These are phyloP conservation scores for Calycina herbarum DNA, from an alignment of 2,329 filamentous ascomycete species.

Conservation along the genomic window DNA sequence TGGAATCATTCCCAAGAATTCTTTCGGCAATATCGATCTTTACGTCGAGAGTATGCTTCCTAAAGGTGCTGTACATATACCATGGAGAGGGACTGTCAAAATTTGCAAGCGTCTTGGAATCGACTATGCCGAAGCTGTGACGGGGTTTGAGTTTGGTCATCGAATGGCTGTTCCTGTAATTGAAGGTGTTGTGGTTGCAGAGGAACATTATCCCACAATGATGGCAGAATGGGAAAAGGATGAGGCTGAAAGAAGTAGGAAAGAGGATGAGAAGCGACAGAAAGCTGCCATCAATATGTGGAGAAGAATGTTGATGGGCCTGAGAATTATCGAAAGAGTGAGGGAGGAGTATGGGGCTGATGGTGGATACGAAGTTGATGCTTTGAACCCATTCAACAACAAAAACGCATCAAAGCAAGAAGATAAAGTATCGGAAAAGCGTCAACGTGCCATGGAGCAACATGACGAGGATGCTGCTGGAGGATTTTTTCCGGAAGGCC, in stretches of 20 bases:
- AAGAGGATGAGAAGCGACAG: constrained; percentile 80
- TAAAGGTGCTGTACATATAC: constrained; percentile 78
- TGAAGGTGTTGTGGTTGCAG: constrained; percentile 83
- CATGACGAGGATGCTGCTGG: constrained; percentile 56
- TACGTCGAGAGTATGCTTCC: constrained; percentile 95
- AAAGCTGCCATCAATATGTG: constrained; percentile 74
- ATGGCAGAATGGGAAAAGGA: constrained; percentile 79
- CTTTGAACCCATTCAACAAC: constrained; percentile 55
- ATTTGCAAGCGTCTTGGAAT: constrained; percentile 83
- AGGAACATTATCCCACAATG: constrained; percentile 72
- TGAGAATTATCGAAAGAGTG: constrained; percentile 79
- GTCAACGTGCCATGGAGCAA: constrained; percentile 33
- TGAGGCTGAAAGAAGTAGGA: constrained; percentile 70
- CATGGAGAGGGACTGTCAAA: constrained; percentile 71
- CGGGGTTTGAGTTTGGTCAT: constrained; percentile 94
- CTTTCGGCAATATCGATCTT: constrained; percentile 94
- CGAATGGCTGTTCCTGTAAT: constrained; percentile 92
- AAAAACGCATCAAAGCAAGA: constrained; percentile 37
- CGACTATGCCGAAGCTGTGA: constrained; percentile 91
- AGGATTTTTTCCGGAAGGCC: constrained; percentile 60
- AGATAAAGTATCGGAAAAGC: constrained; percentile 33
- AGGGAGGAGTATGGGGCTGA: constrained; percentile 71
- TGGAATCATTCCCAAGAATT: constrained; percentile 88
- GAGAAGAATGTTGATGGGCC: constrained; percentile 83
- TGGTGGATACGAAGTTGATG: constrained; percentile 51